Evolutionary conservation across 2,329 filamentous ascomycete genomes (phyloP), one percentile per base, ranked within the genome.

Genomic region (Fusarium palustre): DNA sequence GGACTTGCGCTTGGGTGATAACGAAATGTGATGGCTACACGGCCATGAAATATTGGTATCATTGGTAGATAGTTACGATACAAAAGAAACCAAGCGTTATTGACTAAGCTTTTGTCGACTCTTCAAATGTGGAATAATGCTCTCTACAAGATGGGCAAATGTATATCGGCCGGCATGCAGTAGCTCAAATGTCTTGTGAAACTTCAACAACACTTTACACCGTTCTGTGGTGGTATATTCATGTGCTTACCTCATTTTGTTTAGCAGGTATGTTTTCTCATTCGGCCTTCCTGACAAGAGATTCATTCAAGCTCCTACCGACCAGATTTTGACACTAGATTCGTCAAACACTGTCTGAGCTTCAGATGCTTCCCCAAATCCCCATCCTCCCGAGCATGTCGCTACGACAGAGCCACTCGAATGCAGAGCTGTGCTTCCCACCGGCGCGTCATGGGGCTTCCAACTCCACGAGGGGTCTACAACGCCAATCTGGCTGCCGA

Each of bases 331-430:
- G 22, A 75, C 47, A n/a, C 64, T 71, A 9, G 74, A 75, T 46
- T 75, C 74, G 15, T 70, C 54, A 54, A 75, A 74, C 13, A 74
- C 61, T 3, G 38, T 64, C n/a, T 66, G 59, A 10, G 47, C 28
- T 24, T 55, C 45, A 16, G 53, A 45, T 3, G 28, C 13, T 6
- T 61, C 41, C 11, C 56, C 55, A 34, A 72, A 72, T 3, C 77
- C 78, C 86, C 86, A 88, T 3, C 83, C 83, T 3, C 87, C 87
- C 0, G 86, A 85, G 71, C 86, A 88, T 1, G 86, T 88, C 22
- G 84, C 87, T 18, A 83, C 77, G 2, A 88, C 87, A 0, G 86
- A 85, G 4, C 87, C 87, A 65, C 85, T 85, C 6, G 78, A 76
- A 69, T 89, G 87, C 59, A 89, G 74, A 16, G 80, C 79, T 10